Evolutionary conservation across 177 flowering plant genomes (phyloP).

Genomic region (Vitis hybrid): DNA sequence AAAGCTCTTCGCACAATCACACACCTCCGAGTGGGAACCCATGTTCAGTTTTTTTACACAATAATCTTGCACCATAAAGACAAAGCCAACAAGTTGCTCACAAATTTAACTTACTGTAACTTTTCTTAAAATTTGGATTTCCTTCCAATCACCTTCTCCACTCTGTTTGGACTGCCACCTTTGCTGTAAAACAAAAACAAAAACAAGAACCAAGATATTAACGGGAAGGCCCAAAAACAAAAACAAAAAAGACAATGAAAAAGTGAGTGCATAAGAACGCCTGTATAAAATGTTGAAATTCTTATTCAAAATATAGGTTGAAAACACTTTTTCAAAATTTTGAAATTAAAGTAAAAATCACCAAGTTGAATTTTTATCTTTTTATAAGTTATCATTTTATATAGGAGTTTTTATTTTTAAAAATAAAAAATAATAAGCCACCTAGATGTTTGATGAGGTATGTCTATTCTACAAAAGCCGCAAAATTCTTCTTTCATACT

Average conservation of each 20-base stretch:
- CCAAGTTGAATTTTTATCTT: too few relatives aligned
- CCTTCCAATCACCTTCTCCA: constrained; percentile 30
- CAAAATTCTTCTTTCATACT: too few relatives aligned
- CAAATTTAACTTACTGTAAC: neutral
- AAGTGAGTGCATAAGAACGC: too few relatives aligned
- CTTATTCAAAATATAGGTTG: too few relatives aligned
- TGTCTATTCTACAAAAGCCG: too few relatives aligned
- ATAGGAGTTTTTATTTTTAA: too few relatives aligned
- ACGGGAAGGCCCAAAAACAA: neutral
- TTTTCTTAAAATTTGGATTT: neutral
- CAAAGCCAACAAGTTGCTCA: neutral
- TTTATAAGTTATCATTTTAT: too few relatives aligned
- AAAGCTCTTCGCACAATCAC: constrained; percentile 4
- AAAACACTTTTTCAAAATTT: too few relatives aligned
- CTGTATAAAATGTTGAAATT: too few relatives aligned
- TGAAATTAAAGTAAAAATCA: too few relatives aligned
- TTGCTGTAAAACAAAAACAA: constrained; percentile 31
- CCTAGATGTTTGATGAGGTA: too few relatives aligned
- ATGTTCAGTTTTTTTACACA: constrained; percentile 5
- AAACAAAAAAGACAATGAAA: neutral
- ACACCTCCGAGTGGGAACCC: constrained; percentile 6
- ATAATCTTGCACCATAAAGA: constrained; percentile 8
- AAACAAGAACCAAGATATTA: neutral
- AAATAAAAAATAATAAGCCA: too few relatives aligned
- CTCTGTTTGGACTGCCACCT: constrained; percentile 24